Conservation (phyloP, 1,139 yeast species). For the Protomyces inundatus region DNA sequence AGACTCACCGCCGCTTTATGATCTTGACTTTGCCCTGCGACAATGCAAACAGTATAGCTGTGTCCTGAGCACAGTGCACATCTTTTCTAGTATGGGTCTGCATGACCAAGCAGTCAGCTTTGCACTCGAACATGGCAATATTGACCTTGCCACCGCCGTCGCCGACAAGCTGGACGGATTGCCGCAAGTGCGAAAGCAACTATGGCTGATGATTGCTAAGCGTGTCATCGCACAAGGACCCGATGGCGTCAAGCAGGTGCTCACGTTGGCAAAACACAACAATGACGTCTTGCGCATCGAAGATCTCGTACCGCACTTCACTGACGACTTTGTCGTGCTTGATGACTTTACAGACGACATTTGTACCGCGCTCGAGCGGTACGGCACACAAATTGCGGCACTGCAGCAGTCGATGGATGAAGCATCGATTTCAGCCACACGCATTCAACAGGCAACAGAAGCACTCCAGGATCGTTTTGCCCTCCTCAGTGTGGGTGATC, state of each 20-base stretch:
- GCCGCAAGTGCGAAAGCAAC: slow-evolving; percentile 53
- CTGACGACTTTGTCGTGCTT: slow-evolving; percentile 76
- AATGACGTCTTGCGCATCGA: slow-evolving; percentile 59
- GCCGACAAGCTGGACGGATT: slow-evolving; percentile 52
- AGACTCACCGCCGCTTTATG: slow-evolving; percentile 44
- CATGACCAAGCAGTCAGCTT: slow-evolving; percentile 76
- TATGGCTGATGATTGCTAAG: slow-evolving; percentile 69
- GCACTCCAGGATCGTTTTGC: slow-evolving; percentile 48
- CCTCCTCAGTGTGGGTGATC: slow-evolving; percentile 74
- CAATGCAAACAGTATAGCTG: slow-evolving; percentile 60
- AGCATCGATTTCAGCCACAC: slow-evolving; percentile 59
- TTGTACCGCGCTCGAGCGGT: slow-evolving; percentile 66
- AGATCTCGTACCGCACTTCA: slow-evolving; percentile 66
- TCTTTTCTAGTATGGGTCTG: slow-evolving; percentile 61
- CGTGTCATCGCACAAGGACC: slow-evolving; percentile 48
- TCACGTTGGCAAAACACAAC: slow-evolving; percentile 47
- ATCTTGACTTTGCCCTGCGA: slow-evolving; percentile 69
- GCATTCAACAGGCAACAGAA: slow-evolving; percentile 56
- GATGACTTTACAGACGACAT: slow-evolving; percentile 81
- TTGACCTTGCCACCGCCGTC: slow-evolving; percentile 55
- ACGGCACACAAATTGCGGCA: slow-evolving; percentile 59
- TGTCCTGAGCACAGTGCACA: slow-evolving; percentile 61
- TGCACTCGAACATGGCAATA: slow-evolving; percentile 59
- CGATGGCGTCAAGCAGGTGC: slow-evolving; percentile 38
- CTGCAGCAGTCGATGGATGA: slow-evolving; percentile 73